Evolutionary conservation across 352 stramenopile genomes (phyloP).

Genomic region (Pythium utonaiense): DNA sequence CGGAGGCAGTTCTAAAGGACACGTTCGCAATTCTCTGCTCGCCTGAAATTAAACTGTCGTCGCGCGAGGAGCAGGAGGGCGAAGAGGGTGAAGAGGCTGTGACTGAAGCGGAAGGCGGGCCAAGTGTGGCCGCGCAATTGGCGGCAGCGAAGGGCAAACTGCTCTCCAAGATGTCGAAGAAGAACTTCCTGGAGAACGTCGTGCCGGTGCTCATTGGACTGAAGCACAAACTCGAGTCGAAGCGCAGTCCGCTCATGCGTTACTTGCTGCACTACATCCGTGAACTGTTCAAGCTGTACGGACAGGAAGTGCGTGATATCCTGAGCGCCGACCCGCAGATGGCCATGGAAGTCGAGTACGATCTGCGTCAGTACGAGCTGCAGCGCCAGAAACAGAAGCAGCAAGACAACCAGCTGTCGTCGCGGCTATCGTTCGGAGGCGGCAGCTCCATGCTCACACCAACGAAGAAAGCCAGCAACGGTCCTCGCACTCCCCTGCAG

Average conservation of each 20-base stretch:
- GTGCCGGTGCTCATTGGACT: conserved; percentile 95
- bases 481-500: conserved; percentile 19
- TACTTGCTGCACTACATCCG: conserved; percentile 94
- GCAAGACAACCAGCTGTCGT: conserved; percentile 31
- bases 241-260: conserved; percentile 91
- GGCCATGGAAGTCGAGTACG: conserved; percentile 95
- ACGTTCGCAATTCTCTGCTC: conserved; percentile 86
- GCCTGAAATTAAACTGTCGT: conserved; percentile 82
- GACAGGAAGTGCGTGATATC: conserved; percentile 92
- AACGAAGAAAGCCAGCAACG: conserved; percentile 9
- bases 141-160: conserved; percentile 91
- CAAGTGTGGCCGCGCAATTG: conserved; percentile 61
- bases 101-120: conserved; percentile 30
- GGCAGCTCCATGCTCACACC: conserved; percentile 2
- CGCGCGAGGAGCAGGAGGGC: conserved; percentile 47
- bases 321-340: conserved; percentile 92
- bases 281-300: conserved; percentile 93
- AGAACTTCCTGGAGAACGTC: conserved; percentile 97
- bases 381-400: conserved; percentile 50
- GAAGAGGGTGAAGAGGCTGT: conserved; percentile 50
- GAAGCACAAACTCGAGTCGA: conserved; percentile 93
- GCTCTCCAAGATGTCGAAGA: conserved; percentile 94
- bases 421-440: conserved; percentile 13
- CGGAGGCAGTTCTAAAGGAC: conserved; percentile 86
- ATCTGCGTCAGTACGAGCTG: conserved; percentile 82